Evolutionary conservation across 1,139 yeast species (phyloP), one percentile per base, ranked within the genome.

Genomic region (Magnusiomyces ingens): DNA sequence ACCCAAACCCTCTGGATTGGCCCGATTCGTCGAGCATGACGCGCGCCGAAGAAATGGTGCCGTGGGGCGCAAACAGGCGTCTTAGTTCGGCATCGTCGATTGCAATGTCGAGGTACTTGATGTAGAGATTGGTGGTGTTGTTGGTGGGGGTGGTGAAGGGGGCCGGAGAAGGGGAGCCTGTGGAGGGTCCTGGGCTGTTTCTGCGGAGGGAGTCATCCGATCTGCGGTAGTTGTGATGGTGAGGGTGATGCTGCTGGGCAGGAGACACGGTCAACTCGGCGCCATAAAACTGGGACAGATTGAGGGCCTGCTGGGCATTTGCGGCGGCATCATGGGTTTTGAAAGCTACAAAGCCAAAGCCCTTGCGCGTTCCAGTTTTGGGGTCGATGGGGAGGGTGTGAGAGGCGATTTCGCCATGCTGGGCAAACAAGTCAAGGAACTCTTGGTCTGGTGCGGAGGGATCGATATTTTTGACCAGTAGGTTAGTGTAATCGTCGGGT

Each of bases 1-100:
- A 90, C 67, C 97, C 98, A 71, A 87, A 90, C 61, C 96, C 96
- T 76, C 85, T 85, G 53, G 96, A 88, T 71, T 82, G 83, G 62
- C 95, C 96, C 57, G 80, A 71, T 62, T 87, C 95, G 68, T 87
- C 94, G 65, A 83, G 81, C 95, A 90, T 89, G 63, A 90, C 91
- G 72, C 85, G 86, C 60, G 90, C 95, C 59, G 95, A 86, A 59
- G 95, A 85, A 71, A 90, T 88, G 63, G 83, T 72, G 71, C 98
- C 98, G 70, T 81, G 89, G 62, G 89, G 85, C 66, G 84, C 77
- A 72, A 90, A 90, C 75, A 85, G 93, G 71, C 84, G 86, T 70
- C 78, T 81, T 68, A 90, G 81, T 67, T 77, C 79, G 71, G 83
- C 94, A 66, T 93, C 94, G 72, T 84, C 90, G 67, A 89, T 78